Conservation (phyloP, 73 alveolate genomes). For the Symbiodinium pilosum region DNA sequence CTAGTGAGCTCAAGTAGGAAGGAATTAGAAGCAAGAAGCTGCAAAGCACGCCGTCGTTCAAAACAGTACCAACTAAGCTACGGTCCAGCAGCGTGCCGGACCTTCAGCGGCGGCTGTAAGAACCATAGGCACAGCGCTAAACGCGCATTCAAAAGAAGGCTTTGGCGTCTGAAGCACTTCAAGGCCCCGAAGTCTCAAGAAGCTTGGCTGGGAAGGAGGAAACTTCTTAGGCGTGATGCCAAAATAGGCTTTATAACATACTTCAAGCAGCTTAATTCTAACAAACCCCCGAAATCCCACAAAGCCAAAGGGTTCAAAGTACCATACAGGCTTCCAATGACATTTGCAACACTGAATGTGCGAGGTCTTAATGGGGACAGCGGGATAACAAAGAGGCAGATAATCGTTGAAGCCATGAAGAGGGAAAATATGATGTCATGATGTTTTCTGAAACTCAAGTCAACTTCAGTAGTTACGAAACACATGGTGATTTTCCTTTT, state of each 20-base stretch:
- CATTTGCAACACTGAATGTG: background rate
- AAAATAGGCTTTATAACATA: too few relatives aligned
- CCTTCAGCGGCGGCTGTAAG: background rate
- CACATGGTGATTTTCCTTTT: background rate
- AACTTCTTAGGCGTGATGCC: background rate
- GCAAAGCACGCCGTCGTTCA: background rate
- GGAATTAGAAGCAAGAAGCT: background rate
- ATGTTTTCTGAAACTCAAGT: conserved; percentile 17
- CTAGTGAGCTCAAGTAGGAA: background rate
- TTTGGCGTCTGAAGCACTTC: background rate
- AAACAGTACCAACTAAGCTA: background rate
- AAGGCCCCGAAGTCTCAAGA: conserved; percentile 6
- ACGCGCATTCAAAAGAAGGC: background rate
- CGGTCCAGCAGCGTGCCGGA: conserved; percentile 72
- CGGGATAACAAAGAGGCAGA: conserved; percentile 14
- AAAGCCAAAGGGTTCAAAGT: background rate
- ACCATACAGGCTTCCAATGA: conserved; percentile 4
- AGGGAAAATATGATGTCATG: background rate
- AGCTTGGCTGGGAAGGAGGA: background rate
- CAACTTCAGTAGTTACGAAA: background rate
- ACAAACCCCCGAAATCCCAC: background rate
- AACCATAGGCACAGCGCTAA: background rate
- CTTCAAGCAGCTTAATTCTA: background rate
- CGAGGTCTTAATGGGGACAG: conserved; percentile 28
- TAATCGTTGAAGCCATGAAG: background rate